Base-by-base conservation (phyloP, 2,329 filamentous ascomycete species). In the Lecanicillium sp. region DNA sequence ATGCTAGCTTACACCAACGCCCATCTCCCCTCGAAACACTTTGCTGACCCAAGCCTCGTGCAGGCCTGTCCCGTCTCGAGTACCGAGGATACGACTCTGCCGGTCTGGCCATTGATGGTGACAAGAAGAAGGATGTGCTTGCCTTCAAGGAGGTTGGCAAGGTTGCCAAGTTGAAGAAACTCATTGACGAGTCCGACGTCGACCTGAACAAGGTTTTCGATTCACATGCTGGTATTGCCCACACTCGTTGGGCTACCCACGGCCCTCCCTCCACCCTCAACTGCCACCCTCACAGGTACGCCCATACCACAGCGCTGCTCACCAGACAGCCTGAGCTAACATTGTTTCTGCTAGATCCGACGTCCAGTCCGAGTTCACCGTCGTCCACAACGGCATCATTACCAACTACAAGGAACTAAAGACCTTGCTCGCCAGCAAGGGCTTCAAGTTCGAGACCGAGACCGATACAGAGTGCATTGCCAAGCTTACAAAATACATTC, bases 321-420 rank as follows among this genome's bases (percentile, higher is more conserved):
- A 16, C n/a, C n/a, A n/a, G n/a, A n/a, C n/a, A n/a, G n/a, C n/a
- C n/a, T n/a, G n/a, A n/a, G n/a, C n/a, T n/a, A n/a, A n/a, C n/a
- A n/a, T n/a, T n/a, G n/a, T n/a, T n/a, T n/a, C n/a, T n/a, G 8
- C 30, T 49, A 94, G 89, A 66, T 96, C 90, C 50, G 92, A 98
- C 64, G 79, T 83, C 54, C 85, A 71, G 56, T 98, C 90, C 88
- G 85, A 98, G 69, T 98, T 98, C 65, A 77, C 86, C 50, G 82
- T 98, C 54, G 92, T 96, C 45, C 92, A 98, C 83, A 98, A 98
- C 69, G 92, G 92, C 60, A 98, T 98, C 75, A 98, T 98, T 68
- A 98, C 92, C 72, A 98, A 98, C 78, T 98, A 98, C 80, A 98
- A 98, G 77, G 92, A 98, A 71, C 73, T 98, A 56, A 95, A 90